Percentiles rank a stretch among this genome's conserved stretches.
phyloP scores from a whole-genome alignment of 176 grass and related monocot species.

The Oryza australiensis region DNA sequence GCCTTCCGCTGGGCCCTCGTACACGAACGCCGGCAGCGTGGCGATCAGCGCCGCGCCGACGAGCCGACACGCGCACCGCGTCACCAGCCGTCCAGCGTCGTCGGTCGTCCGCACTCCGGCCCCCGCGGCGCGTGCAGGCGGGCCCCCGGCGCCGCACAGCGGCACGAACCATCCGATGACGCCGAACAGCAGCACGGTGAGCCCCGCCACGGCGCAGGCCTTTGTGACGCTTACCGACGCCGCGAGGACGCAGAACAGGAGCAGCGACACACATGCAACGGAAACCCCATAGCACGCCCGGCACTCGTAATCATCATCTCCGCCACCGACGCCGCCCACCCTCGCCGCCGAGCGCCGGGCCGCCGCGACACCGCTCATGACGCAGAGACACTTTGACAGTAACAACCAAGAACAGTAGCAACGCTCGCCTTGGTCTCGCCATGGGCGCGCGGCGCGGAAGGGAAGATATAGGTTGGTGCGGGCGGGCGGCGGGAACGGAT shows the following conservation, averaged over 20 bases:
- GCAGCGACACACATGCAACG: not conserved
- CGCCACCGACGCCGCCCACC: not conserved
- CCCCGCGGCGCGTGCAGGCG: too few relatives aligned
- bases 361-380: slow-evolving; percentile 13
- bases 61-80: not conserved
- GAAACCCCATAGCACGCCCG: slow-evolving; percentile 18
- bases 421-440: not conserved
- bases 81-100: too few relatives aligned
- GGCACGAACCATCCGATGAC: slow-evolving; percentile 15
- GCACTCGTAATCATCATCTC: not conserved
- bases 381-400: not conserved
- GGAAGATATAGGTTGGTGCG: not conserved
- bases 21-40: slow-evolving; percentile 2
- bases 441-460: not conserved
- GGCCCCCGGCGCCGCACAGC: not conserved
- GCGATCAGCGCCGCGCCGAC: not conserved
- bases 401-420: not conserved
- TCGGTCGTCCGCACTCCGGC: too few relatives aligned
- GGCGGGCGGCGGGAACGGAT: not conserved
- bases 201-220: not conserved
- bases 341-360: not conserved
- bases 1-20: not conserved
- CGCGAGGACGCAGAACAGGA: slow-evolving; percentile 22
- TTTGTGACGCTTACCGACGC: not conserved
- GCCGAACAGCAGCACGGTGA: not conserved